A percentile compares a stretch with the other conserved stretches of the same genome.
phyloP scores from a whole-genome alignment of 2,329 filamentous ascomycete species.

The Endoconidiophora laricicola region DNA sequence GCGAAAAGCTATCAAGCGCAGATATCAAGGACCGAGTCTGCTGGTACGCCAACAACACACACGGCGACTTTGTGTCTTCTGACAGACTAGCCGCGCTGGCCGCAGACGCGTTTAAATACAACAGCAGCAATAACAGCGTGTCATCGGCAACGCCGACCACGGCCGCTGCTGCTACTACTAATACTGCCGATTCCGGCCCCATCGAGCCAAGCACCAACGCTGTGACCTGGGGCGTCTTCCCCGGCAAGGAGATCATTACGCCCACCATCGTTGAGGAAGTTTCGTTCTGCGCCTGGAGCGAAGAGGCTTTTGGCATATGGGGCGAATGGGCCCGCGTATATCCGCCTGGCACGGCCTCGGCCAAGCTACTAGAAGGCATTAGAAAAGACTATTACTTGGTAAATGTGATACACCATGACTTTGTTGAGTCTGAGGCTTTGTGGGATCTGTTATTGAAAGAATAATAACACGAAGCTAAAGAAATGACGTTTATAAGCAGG shows the following conservation, averaged over 20 bases:
- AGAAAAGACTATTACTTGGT: slow-evolving; percentile 70
- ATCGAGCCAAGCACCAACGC: slow-evolving; percentile 55
- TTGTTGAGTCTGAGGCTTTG: slow-evolving; percentile 50
- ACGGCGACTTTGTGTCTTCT: slow-evolving; percentile 63
- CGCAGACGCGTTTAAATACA: neutral
- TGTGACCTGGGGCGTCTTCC: slow-evolving; percentile 93
- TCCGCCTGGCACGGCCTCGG: slow-evolving; percentile 52
- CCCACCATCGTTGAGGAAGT: slow-evolving; percentile 95
- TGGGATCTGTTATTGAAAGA: slow-evolving; percentile 44
- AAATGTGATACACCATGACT: slow-evolving; percentile 76
- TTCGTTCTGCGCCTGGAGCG: slow-evolving; percentile 82
- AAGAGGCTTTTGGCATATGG: slow-evolving; percentile 95
- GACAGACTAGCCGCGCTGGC: slow-evolving; percentile 22
- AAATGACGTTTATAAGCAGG: neutral
- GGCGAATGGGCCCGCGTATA: slow-evolving; percentile 85
- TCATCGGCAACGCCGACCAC: too few species aligned
- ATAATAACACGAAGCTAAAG: neutral
- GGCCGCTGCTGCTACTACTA: slow-evolving; percentile 15
- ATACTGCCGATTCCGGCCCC: slow-evolving; percentile 13
- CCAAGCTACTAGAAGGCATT: slow-evolving; percentile 50
- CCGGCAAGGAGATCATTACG: slow-evolving; percentile 87
- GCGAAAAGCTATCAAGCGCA: slow-evolving; percentile 40
- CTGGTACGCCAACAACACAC: slow-evolving; percentile 72
- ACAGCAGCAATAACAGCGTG: neutral
- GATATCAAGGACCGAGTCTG: slow-evolving; percentile 52